These are phyloP conservation scores for Dalbergia cultrata DNA, from an alignment of 306 rosid genomes.

Conservation along the genomic window DNA sequence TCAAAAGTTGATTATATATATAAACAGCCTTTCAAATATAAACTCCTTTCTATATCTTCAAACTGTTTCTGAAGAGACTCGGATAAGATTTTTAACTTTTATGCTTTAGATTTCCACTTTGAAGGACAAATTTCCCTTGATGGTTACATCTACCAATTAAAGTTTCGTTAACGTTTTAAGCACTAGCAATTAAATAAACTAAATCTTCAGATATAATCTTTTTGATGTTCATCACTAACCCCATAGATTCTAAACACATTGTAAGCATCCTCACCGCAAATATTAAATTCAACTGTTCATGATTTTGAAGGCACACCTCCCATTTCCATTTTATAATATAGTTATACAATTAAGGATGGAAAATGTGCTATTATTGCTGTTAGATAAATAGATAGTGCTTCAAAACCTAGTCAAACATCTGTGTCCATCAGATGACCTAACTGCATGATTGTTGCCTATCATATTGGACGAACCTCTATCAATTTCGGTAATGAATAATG, in stretches of 20 bases:
- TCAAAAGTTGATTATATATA: not conserved
- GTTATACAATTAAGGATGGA: not conserved
- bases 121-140: not conserved
- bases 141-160: not conserved
- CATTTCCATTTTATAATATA: no score
- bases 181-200: no score
- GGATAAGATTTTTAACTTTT: not conserved
- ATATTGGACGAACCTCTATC: not conserved
- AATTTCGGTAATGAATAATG: not conserved
- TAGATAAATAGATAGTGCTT: not conserved
- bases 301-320: not conserved
- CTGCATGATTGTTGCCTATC: not conserved
- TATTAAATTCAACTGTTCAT: not conserved
- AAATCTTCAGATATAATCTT: no score
- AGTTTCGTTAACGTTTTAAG: no score
- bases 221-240: no score
- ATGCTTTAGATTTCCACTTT: not conserved
- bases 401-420: not conserved
- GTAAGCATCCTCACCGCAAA: not conserved
- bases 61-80: not conserved
- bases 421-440: not conserved
- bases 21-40: not conserved
- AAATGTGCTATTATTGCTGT: not conserved
- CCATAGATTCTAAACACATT: not conserved
- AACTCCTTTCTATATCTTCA: not conserved